Percentiles rank a stretch among this genome's conserved stretches.
These are phyloP conservation scores for Aspergillus sparsus DNA, from an alignment of 495 filamentous ascomycete genomes.

Conservation along the genomic window DNA sequence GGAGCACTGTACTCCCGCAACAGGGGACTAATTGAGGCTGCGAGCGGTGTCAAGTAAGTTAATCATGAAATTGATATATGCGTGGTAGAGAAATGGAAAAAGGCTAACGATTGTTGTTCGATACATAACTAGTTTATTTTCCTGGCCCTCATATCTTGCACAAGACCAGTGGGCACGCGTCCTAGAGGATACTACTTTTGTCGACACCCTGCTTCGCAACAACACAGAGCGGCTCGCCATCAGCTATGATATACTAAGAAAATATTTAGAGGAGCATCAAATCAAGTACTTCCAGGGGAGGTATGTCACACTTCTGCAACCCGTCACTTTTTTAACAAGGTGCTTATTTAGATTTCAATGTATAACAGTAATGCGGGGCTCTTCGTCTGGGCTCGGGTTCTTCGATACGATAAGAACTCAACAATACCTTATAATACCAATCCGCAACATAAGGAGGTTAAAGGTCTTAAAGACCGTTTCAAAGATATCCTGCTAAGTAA, in stretches of 20 bases:
- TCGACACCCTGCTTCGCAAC: not conserved
- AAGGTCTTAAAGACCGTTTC: not conserved
- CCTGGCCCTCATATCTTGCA: not conserved
- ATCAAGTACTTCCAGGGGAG: not conserved
- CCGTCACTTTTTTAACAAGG: not conserved
- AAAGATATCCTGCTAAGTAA: not conserved
- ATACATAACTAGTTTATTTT: no score
- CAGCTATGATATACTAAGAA: not conserved
- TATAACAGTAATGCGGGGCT: not conserved
- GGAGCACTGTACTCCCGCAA: constrained; percentile 23
- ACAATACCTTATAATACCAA: not conserved
- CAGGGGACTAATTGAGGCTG: not conserved
- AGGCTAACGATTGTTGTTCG: no score
- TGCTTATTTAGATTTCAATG: not conserved
- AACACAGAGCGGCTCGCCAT: not conserved
- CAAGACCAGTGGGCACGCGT: not conserved
- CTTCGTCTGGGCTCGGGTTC: not conserved
- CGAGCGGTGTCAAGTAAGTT: not conserved
- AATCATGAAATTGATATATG: no score
- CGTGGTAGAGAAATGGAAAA: no score
- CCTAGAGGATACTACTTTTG: not conserved
- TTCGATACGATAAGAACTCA: not conserved
- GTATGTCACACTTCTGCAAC: not conserved
- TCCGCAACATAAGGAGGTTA: no score
- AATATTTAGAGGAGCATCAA: not conserved